Conservation (phyloP, 768 basidiomycete genomes). For the Agaricus subrufescens region DNA sequence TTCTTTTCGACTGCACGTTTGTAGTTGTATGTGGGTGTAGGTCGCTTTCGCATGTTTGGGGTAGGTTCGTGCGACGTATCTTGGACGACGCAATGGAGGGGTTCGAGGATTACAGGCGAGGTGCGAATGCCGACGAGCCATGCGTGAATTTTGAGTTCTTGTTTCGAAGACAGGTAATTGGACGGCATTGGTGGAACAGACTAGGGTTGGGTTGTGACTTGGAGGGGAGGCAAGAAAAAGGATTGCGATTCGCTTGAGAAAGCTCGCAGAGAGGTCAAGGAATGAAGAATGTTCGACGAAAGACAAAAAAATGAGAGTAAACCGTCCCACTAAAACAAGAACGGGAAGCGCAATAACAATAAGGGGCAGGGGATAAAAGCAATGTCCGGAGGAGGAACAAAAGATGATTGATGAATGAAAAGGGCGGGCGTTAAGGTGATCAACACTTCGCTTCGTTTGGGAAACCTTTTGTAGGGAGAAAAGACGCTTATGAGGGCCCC, state of each 20-base stretch:
- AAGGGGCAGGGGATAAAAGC: background rate
- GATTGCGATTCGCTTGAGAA: background rate
- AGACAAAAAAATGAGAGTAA: background rate
- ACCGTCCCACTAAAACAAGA: background rate
- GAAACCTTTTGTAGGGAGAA: background rate
- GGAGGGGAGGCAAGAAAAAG: background rate
- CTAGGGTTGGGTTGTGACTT: background rate
- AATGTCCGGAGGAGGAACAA: background rate
- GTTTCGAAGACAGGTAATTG: slow-evolving; percentile 3
- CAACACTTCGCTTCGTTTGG: background rate
- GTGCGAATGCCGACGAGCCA: slow-evolving; percentile 4
- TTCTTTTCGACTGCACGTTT: background rate
- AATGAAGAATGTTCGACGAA: background rate
- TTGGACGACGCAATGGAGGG: slow-evolving; percentile 1
- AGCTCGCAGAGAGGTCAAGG: background rate
- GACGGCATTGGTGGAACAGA: background rate
- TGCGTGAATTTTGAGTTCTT: background rate
- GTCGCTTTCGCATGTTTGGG: background rate
- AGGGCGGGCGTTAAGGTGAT: background rate
- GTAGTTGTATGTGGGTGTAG: slow-evolving; percentile 5
- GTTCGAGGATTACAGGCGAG: slow-evolving; percentile 7
- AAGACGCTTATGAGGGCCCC: background rate
- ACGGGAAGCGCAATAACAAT: background rate
- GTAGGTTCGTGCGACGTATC: background rate
- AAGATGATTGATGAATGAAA: background rate